These are phyloP conservation scores for Exsudoporus frostii DNA, from an alignment of 768 basidiomycete genomes.

Conservation along the genomic window DNA sequence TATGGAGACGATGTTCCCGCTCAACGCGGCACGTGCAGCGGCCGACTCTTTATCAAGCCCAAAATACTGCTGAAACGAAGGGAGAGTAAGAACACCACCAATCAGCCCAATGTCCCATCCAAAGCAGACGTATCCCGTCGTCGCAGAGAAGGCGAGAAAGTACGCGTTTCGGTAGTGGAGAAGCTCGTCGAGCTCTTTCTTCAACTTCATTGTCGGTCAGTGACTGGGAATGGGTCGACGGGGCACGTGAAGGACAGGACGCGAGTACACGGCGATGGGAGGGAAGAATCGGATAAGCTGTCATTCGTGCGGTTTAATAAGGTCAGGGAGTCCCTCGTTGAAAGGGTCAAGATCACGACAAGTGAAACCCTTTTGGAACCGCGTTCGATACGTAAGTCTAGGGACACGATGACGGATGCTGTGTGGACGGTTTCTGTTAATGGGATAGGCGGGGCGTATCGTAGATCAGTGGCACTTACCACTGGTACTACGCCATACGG, in stretches of 20 bases:
- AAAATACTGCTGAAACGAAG: slow-evolving; percentile 36
- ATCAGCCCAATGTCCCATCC: slow-evolving; percentile 40
- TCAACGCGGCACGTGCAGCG: slow-evolving; percentile 26
- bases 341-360: not conserved
- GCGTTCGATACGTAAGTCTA: not conserved
- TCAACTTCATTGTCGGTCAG: slow-evolving; percentile 19
- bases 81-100: slow-evolving; percentile 35
- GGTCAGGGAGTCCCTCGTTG: not conserved
- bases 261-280: not conserved
- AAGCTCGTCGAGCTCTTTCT: slow-evolving; percentile 19
- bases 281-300: not conserved
- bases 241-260: not conserved
- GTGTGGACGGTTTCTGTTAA: not conserved
- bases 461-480: too few relatives aligned
- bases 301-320: not conserved
- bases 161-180: slow-evolving; percentile 34
- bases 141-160: slow-evolving; percentile 32
- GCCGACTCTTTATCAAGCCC: slow-evolving; percentile 27
- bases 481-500: too few relatives aligned
- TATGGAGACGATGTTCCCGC: slow-evolving; percentile 38
- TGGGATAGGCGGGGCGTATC: too few relatives aligned
- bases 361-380: not conserved
- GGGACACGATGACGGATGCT: too few relatives aligned
- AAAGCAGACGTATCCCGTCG: slow-evolving; percentile 34
- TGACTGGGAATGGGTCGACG: not conserved